A percentile compares a stretch with the other conserved stretches of the same genome.
Conservation (phyloP, 1,284 basidiomycete genomes). For the Ustilago crameri region DNA sequence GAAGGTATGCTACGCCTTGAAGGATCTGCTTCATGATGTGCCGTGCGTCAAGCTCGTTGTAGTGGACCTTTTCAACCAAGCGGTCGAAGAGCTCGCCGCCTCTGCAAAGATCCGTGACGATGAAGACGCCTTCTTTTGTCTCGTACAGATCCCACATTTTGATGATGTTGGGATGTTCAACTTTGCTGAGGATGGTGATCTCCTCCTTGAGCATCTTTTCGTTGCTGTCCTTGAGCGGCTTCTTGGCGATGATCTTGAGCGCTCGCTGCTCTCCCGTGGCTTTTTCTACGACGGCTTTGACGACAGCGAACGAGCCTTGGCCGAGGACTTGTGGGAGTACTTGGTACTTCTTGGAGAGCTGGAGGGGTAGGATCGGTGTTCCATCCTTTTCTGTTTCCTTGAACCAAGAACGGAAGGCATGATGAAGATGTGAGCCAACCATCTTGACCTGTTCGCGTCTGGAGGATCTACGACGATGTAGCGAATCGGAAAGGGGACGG, state of each 20-base stretch:
- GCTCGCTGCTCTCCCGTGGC: slow-evolving; percentile 58
- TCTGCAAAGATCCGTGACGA: slow-evolving; percentile 65
- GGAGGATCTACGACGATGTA: slow-evolving; percentile 22
- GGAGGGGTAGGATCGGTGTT: slow-evolving; percentile 55
- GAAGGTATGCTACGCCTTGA: slow-evolving; percentile 63
- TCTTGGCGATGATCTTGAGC: slow-evolving; percentile 66
- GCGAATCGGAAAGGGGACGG: slow-evolving; percentile 6
- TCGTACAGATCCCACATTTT: slow-evolving; percentile 67
- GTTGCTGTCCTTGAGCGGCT: slow-evolving; percentile 62
- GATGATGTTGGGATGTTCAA: slow-evolving; percentile 65
- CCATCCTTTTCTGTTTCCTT: slow-evolving; percentile 63
- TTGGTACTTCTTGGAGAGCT: slow-evolving; percentile 62
- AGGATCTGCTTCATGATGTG: slow-evolving; percentile 64
- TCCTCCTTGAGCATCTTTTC: slow-evolving; percentile 65
- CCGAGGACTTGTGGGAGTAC: slow-evolving; percentile 55
- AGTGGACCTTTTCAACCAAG: slow-evolving; percentile 62
- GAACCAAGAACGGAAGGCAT: slow-evolving; percentile 63
- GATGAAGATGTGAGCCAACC: slow-evolving; percentile 60
- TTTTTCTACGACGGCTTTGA: slow-evolving; percentile 54
- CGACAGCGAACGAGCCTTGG: slow-evolving; percentile 65
- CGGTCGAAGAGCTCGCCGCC: slow-evolving; percentile 67
- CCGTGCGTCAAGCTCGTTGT: slow-evolving; percentile 65
- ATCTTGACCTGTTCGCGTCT: slow-evolving; percentile 52
- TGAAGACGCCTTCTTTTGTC: slow-evolving; percentile 66
- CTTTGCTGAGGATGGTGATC: slow-evolving; percentile 62